These are phyloP conservation scores for Termitomyces sp. DNA, from an alignment of 768 basidiomycete genomes.

Conservation along the genomic window DNA sequence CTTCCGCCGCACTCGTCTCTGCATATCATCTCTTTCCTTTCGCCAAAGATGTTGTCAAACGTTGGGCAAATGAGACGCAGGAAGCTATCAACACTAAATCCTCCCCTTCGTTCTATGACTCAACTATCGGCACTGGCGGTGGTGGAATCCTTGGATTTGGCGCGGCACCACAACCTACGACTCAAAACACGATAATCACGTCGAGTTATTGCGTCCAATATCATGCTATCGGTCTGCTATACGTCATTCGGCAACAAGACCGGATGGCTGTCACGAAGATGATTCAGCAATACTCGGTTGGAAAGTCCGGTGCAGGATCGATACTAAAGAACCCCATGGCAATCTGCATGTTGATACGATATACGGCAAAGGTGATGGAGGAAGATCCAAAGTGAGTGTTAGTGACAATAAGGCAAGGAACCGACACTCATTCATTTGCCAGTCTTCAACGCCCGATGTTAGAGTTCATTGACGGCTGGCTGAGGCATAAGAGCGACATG, in stretches of 20 bases:
- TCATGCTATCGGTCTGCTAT: conserved; percentile 90
- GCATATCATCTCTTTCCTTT: conserved; percentile 94
- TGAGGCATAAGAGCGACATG: conserved; percentile 99
- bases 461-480: conserved; percentile 89
- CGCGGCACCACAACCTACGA: conserved; percentile 44
- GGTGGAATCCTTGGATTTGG: conserved; percentile 75
- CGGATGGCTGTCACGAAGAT: conserved; percentile 99
- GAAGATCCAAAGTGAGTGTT: conserved; percentile 91
- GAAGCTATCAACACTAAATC: conserved; percentile 92
- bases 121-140: conserved; percentile 24
- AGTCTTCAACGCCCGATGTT: conserved; percentile 91
- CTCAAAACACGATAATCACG: conserved; percentile 75
- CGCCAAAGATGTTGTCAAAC: conserved; percentile 93
- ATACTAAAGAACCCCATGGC: conserved; percentile 95
- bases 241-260: conserved; percentile 94
- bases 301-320: conserved; percentile 77
- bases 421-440: background rate
- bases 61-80: conserved; percentile 99
- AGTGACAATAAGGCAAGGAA: background rate
- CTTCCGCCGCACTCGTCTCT: conserved; percentile 93
- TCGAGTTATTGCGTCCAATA: conserved; percentile 95
- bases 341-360: conserved; percentile 96
- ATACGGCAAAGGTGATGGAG: conserved; percentile 98
- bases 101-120: conserved; percentile 60
- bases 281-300: conserved; percentile 95